Conservation (phyloP, 202 grass and related monocot species). For the Carex sylvatica region DNA sequence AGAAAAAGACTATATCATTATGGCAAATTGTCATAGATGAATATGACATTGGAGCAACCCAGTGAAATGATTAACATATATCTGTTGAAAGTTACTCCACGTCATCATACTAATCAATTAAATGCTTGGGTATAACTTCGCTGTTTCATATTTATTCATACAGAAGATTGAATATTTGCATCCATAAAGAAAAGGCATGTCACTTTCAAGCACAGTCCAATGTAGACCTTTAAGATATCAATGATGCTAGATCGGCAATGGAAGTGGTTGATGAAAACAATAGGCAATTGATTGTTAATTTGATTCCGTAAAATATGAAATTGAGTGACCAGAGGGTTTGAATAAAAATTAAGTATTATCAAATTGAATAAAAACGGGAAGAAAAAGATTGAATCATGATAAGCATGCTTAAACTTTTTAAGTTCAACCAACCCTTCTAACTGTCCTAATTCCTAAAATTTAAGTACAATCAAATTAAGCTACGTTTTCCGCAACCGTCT, state of each 20-base stretch:
- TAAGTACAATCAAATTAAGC: too few species aligned
- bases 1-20: not conserved
- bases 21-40: not conserved
- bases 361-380: not conserved
- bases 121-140: not conserved
- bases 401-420: too few species aligned
- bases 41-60: constrained; percentile 15
- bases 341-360: too few species aligned
- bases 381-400: not conserved
- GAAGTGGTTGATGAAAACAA: not conserved
- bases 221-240: not conserved
- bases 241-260: not conserved
- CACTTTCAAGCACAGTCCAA: constrained; percentile 8
- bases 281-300: not conserved
- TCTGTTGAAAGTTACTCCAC: constrained; percentile 4
- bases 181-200: not conserved
- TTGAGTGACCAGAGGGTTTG: not conserved
- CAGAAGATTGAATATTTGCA: not conserved
- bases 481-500: too few species aligned
- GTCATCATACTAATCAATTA: not conserved
- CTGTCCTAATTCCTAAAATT: too few species aligned
- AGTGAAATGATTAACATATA: not conserved
- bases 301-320: not conserved
- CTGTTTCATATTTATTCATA: constrained; percentile 20
- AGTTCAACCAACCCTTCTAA: too few species aligned